A percentile compares a stretch with the other conserved stretches of the same genome.
These are phyloP conservation scores for Thelonectria discophora DNA, from an alignment of 2,329 filamentous ascomycete genomes.

Conservation along the genomic window DNA sequence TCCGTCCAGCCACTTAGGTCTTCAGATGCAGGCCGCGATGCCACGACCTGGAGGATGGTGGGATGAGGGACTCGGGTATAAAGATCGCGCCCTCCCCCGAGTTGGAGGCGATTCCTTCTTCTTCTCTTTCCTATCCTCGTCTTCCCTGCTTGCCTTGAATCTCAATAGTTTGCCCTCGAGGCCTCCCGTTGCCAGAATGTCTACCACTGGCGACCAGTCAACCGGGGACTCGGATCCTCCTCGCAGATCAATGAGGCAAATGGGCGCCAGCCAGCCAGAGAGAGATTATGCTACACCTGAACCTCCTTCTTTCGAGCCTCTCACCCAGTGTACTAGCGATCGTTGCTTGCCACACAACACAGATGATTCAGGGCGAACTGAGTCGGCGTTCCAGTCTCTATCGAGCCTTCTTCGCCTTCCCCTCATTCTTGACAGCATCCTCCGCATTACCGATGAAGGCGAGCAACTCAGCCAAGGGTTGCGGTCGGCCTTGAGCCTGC, in stretches of 20 bases:
- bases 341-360: background rate
- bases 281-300: constrained; percentile 1
- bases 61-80: constrained; percentile 2
- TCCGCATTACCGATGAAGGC: constrained; percentile 3
- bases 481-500: background rate
- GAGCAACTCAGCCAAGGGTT: constrained; percentile 1
- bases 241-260: too few species aligned
- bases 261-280: background rate
- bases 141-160: background rate
- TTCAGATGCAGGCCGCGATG: constrained; percentile 4
- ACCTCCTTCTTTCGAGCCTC: background rate
- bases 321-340: background rate
- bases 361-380: background rate
- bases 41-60: background rate
- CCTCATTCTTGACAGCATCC: constrained; percentile 1
- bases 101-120: constrained; percentile 2
- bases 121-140: background rate
- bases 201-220: too few species aligned
- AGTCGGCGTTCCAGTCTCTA: background rate
- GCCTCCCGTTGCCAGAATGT: too few species aligned
- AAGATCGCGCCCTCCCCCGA: background rate
- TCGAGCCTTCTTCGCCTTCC: background rate
- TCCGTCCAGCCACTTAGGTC: background rate
- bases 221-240: too few species aligned
- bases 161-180: too few species aligned